Percentiles rank a stretch among this genome's conserved stretches.
Conservation (phyloP, 805 yeast genomes). For the Candida ficus region DNA sequence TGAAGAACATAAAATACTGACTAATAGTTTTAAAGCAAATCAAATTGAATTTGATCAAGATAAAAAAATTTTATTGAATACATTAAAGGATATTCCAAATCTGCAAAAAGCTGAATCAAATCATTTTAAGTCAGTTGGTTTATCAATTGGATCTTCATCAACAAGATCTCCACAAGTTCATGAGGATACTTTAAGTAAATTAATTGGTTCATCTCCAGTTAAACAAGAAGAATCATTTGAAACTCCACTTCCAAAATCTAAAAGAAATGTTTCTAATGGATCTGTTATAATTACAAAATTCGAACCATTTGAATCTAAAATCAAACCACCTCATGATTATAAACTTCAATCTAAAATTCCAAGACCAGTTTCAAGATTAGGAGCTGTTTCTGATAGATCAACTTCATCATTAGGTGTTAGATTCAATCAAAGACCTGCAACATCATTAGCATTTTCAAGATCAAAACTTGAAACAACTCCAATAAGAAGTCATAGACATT, state of each 20-base stretch:
- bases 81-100: conserved; percentile 14
- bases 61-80: conserved; percentile 8
- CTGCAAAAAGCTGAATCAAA: conserved; percentile 10
- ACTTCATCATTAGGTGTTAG: conserved; percentile 13
- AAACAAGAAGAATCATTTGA: conserved; percentile 5
- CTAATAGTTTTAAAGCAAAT: conserved; percentile 13
- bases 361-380: conserved; percentile 17
- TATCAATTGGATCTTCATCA: background rate
- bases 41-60: conserved; percentile 6
- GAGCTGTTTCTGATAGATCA: conserved; percentile 9
- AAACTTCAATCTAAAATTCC: background rate
- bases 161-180: conserved; percentile 5
- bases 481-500: conserved; percentile 13
- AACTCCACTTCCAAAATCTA: conserved; percentile 17
- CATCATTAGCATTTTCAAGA: conserved; percentile 18
- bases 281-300: background rate
- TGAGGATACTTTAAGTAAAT: conserved; percentile 8
- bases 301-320: conserved; percentile 8
- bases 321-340: conserved; percentile 9
- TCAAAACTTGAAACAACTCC: conserved; percentile 3
- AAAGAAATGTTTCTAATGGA: conserved; percentile 9
- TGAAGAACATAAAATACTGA: conserved; percentile 11
- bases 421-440: conserved; percentile 12
- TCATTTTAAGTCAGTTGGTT: background rate
- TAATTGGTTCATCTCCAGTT: conserved; percentile 5